Base-by-base conservation (phyloP, 2,329 filamentous ascomycete genomes). In the Sclerotinia borealis region DNA sequence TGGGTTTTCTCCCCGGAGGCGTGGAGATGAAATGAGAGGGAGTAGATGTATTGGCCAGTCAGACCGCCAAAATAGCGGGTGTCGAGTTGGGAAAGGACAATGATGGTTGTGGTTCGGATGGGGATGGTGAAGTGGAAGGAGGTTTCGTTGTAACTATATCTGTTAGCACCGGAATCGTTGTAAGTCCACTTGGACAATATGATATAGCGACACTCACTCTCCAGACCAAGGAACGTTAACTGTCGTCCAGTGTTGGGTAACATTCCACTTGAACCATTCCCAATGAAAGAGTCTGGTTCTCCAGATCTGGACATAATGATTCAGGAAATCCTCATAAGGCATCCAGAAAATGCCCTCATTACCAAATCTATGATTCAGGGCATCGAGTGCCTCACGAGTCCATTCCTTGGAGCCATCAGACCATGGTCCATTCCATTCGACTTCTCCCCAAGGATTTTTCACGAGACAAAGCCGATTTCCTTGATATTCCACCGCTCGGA, bases 311-410 rank as follows among this genome's bases (percentile, higher is more conserved):
- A 80, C 79, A 68, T 83, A 86, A 68, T 85, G 86, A 68, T 79
- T 79, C 7, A 87, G 78, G 64, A 87, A 77, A 66, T 87, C 85
- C 54, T 82, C 79, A 68, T 84, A 86, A 0, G 81, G 78, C 64
- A 86, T 85, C 83, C 83, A 86, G 69, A 86, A 86, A 17, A 83
- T 81, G 0, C 83, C 84, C 67, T 86, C 83, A 68, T 82, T 81
- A 22, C 83, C 83, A 60, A 86, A 85, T n/a, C 77, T 78, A 70
- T 85, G 83, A 54, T 76, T 77, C 1, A 86, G 80, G 70, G 84
- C 82, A 63, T 80, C 75, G 49, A 84, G 79, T 36, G 79, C 80
- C 17, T 84, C 81, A 1, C 78, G 75, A 1, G 83, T 85, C 83
- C 83, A 86, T 68, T 86, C 83, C 69, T 83, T 83, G n/a, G 51